Conservation (phyloP, 1,284 basidiomycete species). For the Moniliophthora roreri region DNA sequence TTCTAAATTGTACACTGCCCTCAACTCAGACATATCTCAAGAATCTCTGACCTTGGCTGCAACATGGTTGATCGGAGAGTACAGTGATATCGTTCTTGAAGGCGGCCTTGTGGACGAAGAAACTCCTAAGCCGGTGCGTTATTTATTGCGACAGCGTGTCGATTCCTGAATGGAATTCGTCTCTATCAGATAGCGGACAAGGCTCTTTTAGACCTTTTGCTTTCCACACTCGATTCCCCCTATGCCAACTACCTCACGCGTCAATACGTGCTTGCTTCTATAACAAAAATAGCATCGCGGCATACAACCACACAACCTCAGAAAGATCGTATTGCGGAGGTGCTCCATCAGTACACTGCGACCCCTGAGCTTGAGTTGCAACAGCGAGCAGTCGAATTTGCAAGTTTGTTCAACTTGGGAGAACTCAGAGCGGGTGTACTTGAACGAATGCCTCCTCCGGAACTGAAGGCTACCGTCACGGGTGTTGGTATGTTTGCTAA, state of each 20-base stretch:
- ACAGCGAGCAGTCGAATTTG: slow-evolving; percentile 95
- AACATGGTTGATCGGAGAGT: slow-evolving; percentile 97
- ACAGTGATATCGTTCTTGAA: slow-evolving; percentile 88
- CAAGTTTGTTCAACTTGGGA: slow-evolving; percentile 73
- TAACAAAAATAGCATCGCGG: slow-evolving; percentile 90
- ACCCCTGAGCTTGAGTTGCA: slow-evolving; percentile 94
- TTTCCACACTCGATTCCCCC: slow-evolving; percentile 90
- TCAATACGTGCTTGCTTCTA: slow-evolving; percentile 89
- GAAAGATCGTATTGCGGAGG: slow-evolving; percentile 74
- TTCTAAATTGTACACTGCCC: slow-evolving; percentile 87
- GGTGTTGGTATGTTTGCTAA: slow-evolving; percentile 66
- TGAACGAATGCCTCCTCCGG: slow-evolving; percentile 98
- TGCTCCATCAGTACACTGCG: slow-evolving; percentile 79
- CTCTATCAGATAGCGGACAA: slow-evolving; percentile 67
- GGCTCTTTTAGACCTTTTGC: slow-evolving; percentile 84
- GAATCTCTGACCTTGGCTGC: slow-evolving; percentile 92
- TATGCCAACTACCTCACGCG: slow-evolving; percentile 91
- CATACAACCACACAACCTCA: slow-evolving; percentile 62
- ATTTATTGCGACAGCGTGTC: not conserved
- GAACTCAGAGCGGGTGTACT: slow-evolving; percentile 88
- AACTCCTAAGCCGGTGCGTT: slow-evolving; percentile 63
- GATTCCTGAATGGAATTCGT: not conserved
- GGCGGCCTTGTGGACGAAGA: slow-evolving; percentile 91
- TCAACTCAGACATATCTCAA: slow-evolving; percentile 93
- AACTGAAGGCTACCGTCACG: slow-evolving; percentile 92